Conservation (phyloP, 345 rosid species). For the Gossypioides kirkii region DNA sequence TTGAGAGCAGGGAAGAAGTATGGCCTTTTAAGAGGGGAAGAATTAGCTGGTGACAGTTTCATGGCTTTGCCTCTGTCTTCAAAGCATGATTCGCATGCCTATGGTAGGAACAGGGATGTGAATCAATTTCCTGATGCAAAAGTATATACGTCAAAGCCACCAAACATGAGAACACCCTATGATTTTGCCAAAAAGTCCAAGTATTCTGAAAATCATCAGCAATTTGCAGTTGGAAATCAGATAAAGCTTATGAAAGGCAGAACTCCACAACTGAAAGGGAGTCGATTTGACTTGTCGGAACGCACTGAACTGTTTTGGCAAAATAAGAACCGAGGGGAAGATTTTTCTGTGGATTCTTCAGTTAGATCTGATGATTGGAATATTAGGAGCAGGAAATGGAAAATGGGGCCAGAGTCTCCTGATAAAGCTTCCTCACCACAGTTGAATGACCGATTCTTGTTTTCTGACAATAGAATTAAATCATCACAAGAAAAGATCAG, state of each 20-base stretch:
- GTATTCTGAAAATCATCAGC: slow-evolving; percentile 42
- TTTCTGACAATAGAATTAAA: slow-evolving; percentile 51
- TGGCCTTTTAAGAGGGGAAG: slow-evolving; percentile 38
- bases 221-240: slow-evolving; percentile 47
- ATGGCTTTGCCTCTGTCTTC: slow-evolving; percentile 53
- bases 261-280: slow-evolving; percentile 39
- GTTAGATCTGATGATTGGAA: slow-evolving; percentile 53
- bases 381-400: slow-evolving; percentile 61
- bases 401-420: slow-evolving; percentile 49
- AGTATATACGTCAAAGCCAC: slow-evolving; percentile 25
- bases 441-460: slow-evolving; percentile 48
- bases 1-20: slow-evolving; percentile 54
- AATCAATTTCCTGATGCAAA: slow-evolving; percentile 33
- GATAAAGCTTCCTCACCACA: slow-evolving; percentile 52
- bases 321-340: slow-evolving; percentile 42
- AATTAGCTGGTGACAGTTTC: slow-evolving; percentile 36
- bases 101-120: slow-evolving; percentile 34
- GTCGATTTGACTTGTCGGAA: slow-evolving; percentile 42
- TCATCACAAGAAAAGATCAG: slow-evolving; percentile 53
- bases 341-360: slow-evolving; percentile 44
- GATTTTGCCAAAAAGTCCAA: slow-evolving; percentile 39
- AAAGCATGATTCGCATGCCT: slow-evolving; percentile 41
- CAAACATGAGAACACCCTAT: slow-evolving; percentile 26
- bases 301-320: slow-evolving; percentile 42
- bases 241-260: slow-evolving; percentile 50